Evolutionary conservation across 306 rosid species (phyloP), one percentile per base, ranked within the genome.

Genomic region (Sechiopsis laciniata): DNA sequence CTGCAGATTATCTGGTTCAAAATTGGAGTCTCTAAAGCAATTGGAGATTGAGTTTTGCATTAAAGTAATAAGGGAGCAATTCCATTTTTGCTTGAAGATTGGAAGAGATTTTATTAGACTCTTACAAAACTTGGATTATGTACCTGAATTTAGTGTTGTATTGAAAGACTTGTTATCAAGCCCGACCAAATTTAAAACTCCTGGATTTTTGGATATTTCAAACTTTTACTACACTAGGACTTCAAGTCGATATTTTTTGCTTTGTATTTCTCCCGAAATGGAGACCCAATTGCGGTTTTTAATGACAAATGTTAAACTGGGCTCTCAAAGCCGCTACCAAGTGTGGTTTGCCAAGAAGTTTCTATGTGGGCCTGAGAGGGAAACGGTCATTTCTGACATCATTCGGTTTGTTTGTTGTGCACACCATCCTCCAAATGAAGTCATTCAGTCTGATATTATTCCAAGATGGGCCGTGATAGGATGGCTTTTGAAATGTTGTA

Each of bases 381-480:
- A 88, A 76, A 78, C 85, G 58, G 71, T 88, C 40, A 78, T 90
- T 64, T 77, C 80, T 67, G 98, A 92, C 80, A 81, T 88, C 42
- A 83, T 92, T 74, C 82, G 93, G 72, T 92, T 92, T 77, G 77
- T 90, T 74, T 92, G 98, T 60, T 88, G 91, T 81, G 90, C 84
- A 10, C 90, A 92, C 78, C 96, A 92, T 77, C 98, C 98, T 0
- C 62, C 96, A 9, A 90, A 88, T 81, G 89, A 92, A 83, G 83
- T 92, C 46, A 85, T 90, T 84, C 96, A 85, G 55, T 90, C 98
- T 2, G 96, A 88, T 78, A 53, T 90, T 80, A 24, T 88, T 81
- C 96, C 93, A 5, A 82, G 96, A 82, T 92, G 98, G 98, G 96
- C 91, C 22, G 76, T 87, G 16, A 78, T 92, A 65, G 98, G 98